A percentile compares a stretch with the other conserved stretches of the same genome.
phyloP scores from a whole-genome alignment of 2,329 filamentous ascomycete genomes.

The Ceratocystiopsis sp. region DNA sequence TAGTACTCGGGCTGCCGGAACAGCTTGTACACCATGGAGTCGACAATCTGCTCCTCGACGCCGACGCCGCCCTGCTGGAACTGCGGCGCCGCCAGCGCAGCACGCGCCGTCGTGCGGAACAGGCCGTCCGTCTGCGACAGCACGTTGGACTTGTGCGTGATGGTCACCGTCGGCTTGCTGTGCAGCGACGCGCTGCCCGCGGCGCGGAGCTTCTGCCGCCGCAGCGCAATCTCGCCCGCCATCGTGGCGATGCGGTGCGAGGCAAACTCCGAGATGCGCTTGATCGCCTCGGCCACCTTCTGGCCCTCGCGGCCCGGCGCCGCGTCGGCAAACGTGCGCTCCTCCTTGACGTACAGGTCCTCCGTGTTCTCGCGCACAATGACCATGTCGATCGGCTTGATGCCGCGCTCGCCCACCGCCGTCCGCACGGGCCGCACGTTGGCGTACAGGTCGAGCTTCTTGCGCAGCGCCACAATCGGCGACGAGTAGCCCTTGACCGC shows the following conservation, averaged over 20 bases:
- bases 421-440: conserved; percentile 95
- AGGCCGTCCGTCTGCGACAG: conserved; percentile 91
- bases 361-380: conserved; percentile 99
- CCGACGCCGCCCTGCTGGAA: conserved; percentile 39
- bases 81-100: conserved; percentile 47
- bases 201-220: conserved; percentile 65
- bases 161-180: conserved; percentile 61
- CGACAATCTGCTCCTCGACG: conserved; percentile 95
- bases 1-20: conserved; percentile 91
- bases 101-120: conserved; percentile 67
- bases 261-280: conserved; percentile 82
- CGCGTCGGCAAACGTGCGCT: conserved; percentile 53
- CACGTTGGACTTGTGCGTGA: conserved; percentile 98
- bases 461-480: conserved; percentile 91
- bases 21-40: conserved; percentile 99
- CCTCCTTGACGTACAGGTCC: conserved; percentile 95
- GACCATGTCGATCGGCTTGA: conserved; percentile 72
- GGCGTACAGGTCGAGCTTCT: conserved; percentile 86
- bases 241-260: conserved; percentile 77
- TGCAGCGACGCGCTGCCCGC: conserved; percentile 36
- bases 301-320: conserved; percentile 41
- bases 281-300: conserved; percentile 91
- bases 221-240: conserved; percentile 84
- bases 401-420: conserved; percentile 43
- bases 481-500: conserved; percentile 91